These are phyloP conservation scores for Quercus lobata DNA, from an alignment of 331 rosid species.

Conservation along the genomic window DNA sequence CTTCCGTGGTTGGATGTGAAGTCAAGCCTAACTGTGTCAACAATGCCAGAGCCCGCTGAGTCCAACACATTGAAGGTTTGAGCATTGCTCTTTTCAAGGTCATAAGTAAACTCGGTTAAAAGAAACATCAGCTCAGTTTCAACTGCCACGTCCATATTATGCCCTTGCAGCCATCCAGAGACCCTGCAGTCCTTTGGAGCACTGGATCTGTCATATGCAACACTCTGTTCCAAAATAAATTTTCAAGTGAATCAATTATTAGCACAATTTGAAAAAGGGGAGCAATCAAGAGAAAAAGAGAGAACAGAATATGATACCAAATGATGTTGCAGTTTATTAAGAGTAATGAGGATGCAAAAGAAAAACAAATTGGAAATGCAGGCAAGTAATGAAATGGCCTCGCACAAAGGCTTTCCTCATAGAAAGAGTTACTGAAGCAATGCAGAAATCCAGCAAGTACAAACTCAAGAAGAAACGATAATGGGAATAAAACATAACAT, in stretches of 20 bases:
- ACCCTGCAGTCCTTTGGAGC: constrained; percentile 88
- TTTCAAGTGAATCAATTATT: too few species aligned
- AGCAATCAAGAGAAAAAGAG: background rate
- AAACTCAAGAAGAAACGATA: background rate
- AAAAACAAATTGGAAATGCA: background rate
- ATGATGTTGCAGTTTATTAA: background rate
- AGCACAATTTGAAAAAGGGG: background rate
- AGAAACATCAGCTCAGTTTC: constrained; percentile 45
- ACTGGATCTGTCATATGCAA: constrained; percentile 73
- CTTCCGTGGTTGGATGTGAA: constrained; percentile 84
- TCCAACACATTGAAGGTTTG: constrained; percentile 62
- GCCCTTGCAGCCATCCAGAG: constrained; percentile 77
- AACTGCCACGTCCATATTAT: constrained; percentile 14
- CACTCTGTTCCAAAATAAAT: constrained; percentile 42
- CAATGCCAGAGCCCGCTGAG: constrained; percentile 33
- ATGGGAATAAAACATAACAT: background rate
- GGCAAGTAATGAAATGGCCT: background rate
- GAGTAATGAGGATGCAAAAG: background rate
- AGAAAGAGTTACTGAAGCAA: background rate
- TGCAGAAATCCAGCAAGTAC: background rate
- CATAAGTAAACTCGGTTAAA: constrained; percentile 61
- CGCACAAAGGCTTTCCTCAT: background rate
- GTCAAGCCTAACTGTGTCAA: constrained; percentile 74
- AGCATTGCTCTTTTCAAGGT: constrained; percentile 92
- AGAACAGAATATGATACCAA: background rate